Evolutionary conservation across 352 stramenopile species (phyloP), one percentile per base, ranked within the genome.

Genomic region (Pythium scleroteichum): DNA sequence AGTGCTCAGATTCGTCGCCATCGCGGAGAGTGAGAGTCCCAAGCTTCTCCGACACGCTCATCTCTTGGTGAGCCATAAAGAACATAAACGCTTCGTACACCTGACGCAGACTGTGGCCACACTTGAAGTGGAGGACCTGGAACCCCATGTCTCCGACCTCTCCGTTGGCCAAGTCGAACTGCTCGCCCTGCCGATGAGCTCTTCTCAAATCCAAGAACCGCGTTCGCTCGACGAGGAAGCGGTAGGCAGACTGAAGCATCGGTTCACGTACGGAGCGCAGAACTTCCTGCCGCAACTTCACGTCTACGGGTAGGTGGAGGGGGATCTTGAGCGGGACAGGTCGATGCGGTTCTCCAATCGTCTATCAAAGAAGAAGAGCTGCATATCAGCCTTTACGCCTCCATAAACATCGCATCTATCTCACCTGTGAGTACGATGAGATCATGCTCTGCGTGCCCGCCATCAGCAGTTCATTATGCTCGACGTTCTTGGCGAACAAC

Each of bases 1-100:
- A 41, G 20, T 19, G 32, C 1, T 55, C 45, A n/a, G n/a, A n/a
- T n/a, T n/a, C n/a, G 24, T 63, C 55, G 23, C 8, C 22, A 26
- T 63, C 55, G 14, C 55, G 55, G n/a, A 63, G 46, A 2, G 55
- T 55, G 35, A 63, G 17, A 4, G 39, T 24, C 10, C 44, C 55
- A 3, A 63, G 55, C 12, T 23, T 20, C 33, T 54, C 55, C 3
- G 55, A 55, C 19, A 63, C 19, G 23, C 22, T 55, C 5, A 63
- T 32, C 20, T 63, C 55, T 17, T 50, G 29, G 42, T 54, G 32
- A 8, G 17, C 8, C 23, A 56, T 33, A 22, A 48, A 63, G 33
- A 45, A 24, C 33, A 47, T 13, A 13, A 63, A 17, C 19, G 42
- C 42, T 0, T 53, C 45, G 46, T 50, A 55, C 27, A 54, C 50